Conservation (phyloP, 2,329 filamentous ascomycete species). For the Curvularia verruculosa region DNA sequence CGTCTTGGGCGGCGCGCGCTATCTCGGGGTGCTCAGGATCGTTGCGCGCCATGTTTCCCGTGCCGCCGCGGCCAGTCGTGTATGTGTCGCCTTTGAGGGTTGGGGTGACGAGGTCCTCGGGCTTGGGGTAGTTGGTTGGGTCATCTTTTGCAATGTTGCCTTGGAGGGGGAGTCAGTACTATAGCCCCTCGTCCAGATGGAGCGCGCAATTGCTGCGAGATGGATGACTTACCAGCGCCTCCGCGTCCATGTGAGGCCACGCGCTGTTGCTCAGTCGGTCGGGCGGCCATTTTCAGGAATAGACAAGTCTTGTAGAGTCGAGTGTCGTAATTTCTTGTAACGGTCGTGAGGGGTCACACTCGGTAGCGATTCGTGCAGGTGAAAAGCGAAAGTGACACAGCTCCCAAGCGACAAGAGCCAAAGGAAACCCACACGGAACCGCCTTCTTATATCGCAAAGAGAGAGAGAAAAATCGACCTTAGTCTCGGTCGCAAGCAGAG, state of each 20-base stretch:
- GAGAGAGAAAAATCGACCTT: slow-evolving; percentile 11
- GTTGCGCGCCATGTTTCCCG: slow-evolving; percentile 84
- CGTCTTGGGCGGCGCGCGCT: slow-evolving; percentile 82
- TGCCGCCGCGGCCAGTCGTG: slow-evolving; percentile 87
- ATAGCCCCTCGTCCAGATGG: not conserved
- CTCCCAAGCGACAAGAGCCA: slow-evolving; percentile 17
- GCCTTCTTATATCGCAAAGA: slow-evolving; percentile 19
- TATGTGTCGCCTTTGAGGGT: slow-evolving; percentile 82
- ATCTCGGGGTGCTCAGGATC: slow-evolving; percentile 69
- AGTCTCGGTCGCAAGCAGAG: slow-evolving; percentile 20
- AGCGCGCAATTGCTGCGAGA: not conserved
- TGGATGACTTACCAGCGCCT: slow-evolving; percentile 64
- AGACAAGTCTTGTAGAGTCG: not conserved
- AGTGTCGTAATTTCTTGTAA: not conserved
- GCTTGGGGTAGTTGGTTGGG: slow-evolving; percentile 39
- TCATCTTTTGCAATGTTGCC: slow-evolving; percentile 57
- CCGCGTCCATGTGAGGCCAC: slow-evolving; percentile 72
- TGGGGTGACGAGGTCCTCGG: slow-evolving; percentile 76
- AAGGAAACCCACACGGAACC: slow-evolving; percentile 11
- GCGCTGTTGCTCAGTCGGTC: slow-evolving; percentile 33
- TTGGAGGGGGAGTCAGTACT: slow-evolving; percentile 16
- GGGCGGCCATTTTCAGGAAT: slow-evolving; percentile 28
- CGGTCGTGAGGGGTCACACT: too few relatives aligned
- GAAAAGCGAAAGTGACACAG: slow-evolving; percentile 17
- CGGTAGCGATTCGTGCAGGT: slow-evolving; percentile 12